phyloP scores from a whole-genome alignment of 2,329 filamentous ascomycete genomes.

The Neonectria faginata region DNA sequence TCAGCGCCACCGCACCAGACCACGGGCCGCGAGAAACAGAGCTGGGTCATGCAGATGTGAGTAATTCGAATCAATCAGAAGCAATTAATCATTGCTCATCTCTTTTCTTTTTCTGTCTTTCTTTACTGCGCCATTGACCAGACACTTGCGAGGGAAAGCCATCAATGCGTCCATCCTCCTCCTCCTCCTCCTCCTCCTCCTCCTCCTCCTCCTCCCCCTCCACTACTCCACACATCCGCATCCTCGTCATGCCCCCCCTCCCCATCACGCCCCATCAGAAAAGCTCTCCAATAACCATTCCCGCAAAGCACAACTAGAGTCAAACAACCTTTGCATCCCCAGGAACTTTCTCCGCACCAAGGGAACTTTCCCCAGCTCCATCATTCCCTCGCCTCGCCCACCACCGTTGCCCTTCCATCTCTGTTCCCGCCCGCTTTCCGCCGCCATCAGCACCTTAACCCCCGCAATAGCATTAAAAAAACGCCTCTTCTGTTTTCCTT shows the following conservation, averaged over 20 bases:
- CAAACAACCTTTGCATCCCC: slow-evolving; percentile 20
- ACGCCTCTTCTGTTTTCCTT: neutral
- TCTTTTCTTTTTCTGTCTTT: neutral
- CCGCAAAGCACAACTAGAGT: slow-evolving; percentile 8
- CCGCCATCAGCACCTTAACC: slow-evolving; percentile 23
- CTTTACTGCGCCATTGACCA: too few species aligned
- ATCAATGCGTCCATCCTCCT: neutral
- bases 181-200: slow-evolving; percentile 7
- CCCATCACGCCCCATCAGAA: neutral
- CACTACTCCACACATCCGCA: neutral
- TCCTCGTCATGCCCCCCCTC: slow-evolving; percentile 1
- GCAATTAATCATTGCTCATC: neutral
- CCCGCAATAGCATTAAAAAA: neutral
- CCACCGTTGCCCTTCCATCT: neutral
- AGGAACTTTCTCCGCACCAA: slow-evolving; percentile 17
- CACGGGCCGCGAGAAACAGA: neutral
- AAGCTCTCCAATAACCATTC: neutral
- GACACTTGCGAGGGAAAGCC: neutral
- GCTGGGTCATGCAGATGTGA: neutral
- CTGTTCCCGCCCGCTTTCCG: neutral
- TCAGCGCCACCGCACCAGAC: neutral
- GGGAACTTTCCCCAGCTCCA: neutral
- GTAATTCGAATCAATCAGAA: neutral
- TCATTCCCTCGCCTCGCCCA: neutral
- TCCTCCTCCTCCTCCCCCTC: slow-evolving; percentile 1